A percentile compares a stretch with the other conserved stretches of the same genome.
Evolutionary conservation across 805 yeast genomes (phyloP).

Genomic region (Kuraishia molischiana): DNA sequence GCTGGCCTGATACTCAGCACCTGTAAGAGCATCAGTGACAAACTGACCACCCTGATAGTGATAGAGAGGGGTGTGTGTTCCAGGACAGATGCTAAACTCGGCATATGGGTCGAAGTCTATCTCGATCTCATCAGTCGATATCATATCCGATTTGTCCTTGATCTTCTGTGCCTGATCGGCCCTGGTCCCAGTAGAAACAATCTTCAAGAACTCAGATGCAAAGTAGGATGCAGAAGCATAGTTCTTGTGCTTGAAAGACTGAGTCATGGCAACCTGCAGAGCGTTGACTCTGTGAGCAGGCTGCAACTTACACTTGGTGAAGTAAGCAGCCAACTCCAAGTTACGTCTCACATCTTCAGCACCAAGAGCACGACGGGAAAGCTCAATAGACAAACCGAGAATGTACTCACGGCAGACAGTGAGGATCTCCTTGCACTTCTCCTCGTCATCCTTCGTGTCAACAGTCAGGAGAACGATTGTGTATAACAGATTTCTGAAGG

Average conservation of each 20-base stretch:
- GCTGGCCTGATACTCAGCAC: slow-evolving; percentile 72
- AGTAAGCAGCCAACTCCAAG: slow-evolving; percentile 91
- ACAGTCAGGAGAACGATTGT: slow-evolving; percentile 66
- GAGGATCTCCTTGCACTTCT: slow-evolving; percentile 62
- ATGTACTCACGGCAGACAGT: slow-evolving; percentile 81
- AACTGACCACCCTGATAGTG: slow-evolving; percentile 49
- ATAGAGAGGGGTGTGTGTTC: slow-evolving; percentile 82
- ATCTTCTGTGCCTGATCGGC: slow-evolving; percentile 84
- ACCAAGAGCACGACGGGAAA: slow-evolving; percentile 75
- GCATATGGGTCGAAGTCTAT: slow-evolving; percentile 90
- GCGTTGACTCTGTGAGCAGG: slow-evolving; percentile 82
- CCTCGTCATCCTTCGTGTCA: slow-evolving; percentile 63
- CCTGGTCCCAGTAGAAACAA: slow-evolving; percentile 64
- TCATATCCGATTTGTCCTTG: slow-evolving; percentile 68
- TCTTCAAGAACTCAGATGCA: slow-evolving; percentile 72
- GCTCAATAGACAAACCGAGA: slow-evolving; percentile 84
- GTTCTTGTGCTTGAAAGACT: slow-evolving; percentile 82
- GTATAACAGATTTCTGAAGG: slow-evolving; percentile 75
- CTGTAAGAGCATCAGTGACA: slow-evolving; percentile 76
- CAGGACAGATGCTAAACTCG: slow-evolving; percentile 83
- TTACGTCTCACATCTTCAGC: slow-evolving; percentile 70
- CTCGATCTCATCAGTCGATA: slow-evolving; percentile 80
- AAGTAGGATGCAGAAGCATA: slow-evolving; percentile 82
- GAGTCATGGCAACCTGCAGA: slow-evolving; percentile 90
- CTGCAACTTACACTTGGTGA: slow-evolving; percentile 76